Evolutionary conservation across 805 yeast species (phyloP).

Genomic region (Aciculoconidium aculeatum): DNA sequence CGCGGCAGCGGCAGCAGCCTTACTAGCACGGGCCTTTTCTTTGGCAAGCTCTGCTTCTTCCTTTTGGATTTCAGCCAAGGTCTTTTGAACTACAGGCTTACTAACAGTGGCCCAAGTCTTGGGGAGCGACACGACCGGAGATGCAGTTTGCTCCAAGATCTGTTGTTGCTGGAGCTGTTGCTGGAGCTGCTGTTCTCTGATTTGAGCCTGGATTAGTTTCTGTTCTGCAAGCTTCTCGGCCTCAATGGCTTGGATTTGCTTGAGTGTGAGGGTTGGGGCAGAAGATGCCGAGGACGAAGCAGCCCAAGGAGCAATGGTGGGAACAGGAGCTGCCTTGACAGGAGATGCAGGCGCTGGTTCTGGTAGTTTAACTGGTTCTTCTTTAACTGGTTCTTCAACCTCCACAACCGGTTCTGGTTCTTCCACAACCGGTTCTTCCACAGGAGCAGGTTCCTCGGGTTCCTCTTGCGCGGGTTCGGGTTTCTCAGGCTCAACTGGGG

Average conservation of each 20-base stretch:
- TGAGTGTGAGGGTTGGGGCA: conserved; percentile 40
- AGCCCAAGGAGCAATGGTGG: conserved; percentile 54
- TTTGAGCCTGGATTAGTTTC: conserved; percentile 32
- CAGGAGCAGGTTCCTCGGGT: conserved; percentile 1
- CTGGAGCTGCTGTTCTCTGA: conserved; percentile 19
- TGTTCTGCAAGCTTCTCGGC: conserved; percentile 37
- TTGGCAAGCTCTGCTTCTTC: conserved; percentile 47
- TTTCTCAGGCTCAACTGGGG: too few relatives aligned
- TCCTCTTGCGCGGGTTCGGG: too few relatives aligned
- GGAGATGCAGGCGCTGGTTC: conserved; percentile 2
- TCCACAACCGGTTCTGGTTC: background rate
- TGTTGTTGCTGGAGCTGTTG: conserved; percentile 12
- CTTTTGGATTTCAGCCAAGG: conserved; percentile 56
- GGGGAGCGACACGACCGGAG: conserved; percentile 31
- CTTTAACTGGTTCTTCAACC: background rate
- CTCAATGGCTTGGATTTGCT: conserved; percentile 48
- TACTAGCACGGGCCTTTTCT: conserved; percentile 18
- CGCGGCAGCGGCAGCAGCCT: conserved; percentile 4
- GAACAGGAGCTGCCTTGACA: conserved; percentile 1
- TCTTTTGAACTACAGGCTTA: conserved; percentile 33
- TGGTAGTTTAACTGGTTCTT: background rate
- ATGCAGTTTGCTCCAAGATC: conserved; percentile 18
- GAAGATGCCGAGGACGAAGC: conserved; percentile 14
- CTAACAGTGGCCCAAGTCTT: conserved; percentile 36
- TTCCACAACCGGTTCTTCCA: background rate